Percentiles rank a stretch among this genome's conserved stretches.
phyloP scores from a whole-genome alignment of 2,329 filamentous ascomycete species.

The Hypoxylon sp. region DNA sequence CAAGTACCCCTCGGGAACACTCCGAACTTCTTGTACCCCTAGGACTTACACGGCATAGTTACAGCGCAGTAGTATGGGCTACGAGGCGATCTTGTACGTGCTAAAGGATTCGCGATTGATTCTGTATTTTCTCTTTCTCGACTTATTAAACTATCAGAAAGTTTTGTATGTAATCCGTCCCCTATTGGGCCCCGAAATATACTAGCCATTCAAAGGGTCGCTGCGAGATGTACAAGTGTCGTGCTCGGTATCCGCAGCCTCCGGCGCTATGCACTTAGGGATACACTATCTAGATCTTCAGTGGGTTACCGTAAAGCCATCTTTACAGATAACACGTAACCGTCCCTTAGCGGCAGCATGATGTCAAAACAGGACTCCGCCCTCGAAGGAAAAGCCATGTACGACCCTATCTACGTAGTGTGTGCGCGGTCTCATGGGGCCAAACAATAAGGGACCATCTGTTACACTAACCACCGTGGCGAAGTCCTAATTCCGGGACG shows the following conservation, averaged over 20 bases:
- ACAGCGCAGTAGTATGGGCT: constrained; percentile 24
- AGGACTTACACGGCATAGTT: constrained; percentile 23
- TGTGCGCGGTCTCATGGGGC: constrained; percentile 10
- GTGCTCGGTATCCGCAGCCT: constrained; percentile 12
- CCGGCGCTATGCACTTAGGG: constrained; percentile 23
- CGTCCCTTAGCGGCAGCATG: constrained; percentile 21
- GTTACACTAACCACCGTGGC: constrained; percentile 26
- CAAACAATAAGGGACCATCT: constrained; percentile 23
- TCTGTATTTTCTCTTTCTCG: constrained; percentile 8
- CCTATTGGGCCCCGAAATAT: not conserved
- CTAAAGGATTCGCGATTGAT: constrained; percentile 11
- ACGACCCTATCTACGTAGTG: constrained; percentile 11
- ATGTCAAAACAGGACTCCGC: constrained; percentile 36
- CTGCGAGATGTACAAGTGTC: not conserved
- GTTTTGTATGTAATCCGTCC: not conserved
- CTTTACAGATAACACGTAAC: constrained; percentile 18
- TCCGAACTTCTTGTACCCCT: constrained; percentile 31
- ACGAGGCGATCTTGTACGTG: constrained; percentile 1
- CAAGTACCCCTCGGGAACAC: constrained; percentile 31
- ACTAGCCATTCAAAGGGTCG: not conserved
- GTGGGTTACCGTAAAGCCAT: constrained; percentile 20
- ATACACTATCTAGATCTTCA: constrained; percentile 15
- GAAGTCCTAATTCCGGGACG: constrained; percentile 28
- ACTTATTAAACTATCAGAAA: constrained; percentile 13
- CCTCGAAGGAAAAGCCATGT: constrained; percentile 22